A percentile compares a stretch with the other conserved stretches of the same genome.
Evolutionary conservation across 179 eudicot genomes (phyloP).

Genomic region (Silene noctiflora): DNA sequence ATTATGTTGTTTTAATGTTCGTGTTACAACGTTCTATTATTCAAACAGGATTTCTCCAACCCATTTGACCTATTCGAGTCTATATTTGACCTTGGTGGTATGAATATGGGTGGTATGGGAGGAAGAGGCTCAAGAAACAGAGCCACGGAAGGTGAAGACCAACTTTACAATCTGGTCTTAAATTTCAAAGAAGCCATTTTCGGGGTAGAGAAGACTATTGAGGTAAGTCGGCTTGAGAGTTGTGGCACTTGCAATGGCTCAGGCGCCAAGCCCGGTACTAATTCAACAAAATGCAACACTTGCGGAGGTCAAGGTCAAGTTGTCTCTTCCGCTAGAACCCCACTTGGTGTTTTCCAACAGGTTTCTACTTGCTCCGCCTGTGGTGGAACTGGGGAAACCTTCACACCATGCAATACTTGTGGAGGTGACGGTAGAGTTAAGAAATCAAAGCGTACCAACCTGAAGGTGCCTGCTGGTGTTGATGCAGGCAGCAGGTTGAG

Average conservation of each 20-base stretch:
- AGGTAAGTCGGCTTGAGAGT: slow-evolving; percentile 63
- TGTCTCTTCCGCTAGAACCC: slow-evolving; percentile 78
- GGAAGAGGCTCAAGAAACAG: slow-evolving; percentile 74
- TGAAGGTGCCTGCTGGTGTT: slow-evolving; percentile 90
- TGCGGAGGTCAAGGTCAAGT: slow-evolving; percentile 98
- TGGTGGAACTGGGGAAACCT: slow-evolving; percentile 69
- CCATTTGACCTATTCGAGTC: slow-evolving; percentile 89
- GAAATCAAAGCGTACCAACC: slow-evolving; percentile 77
- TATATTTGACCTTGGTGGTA: slow-evolving; percentile 75
- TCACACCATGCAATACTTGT: slow-evolving; percentile 76
- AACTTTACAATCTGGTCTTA: slow-evolving; percentile 64
- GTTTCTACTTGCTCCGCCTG: slow-evolving; percentile 83
- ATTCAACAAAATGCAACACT: slow-evolving; percentile 55
- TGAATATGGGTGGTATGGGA: slow-evolving; percentile 53
- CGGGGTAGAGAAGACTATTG: slow-evolving; percentile 86
- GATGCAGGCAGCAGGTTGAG: slow-evolving; percentile 78
- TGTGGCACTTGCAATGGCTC: slow-evolving; percentile 86
- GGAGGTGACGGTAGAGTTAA: slow-evolving; percentile 74
- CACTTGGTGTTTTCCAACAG: slow-evolving; percentile 89
- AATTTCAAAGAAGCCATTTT: slow-evolving; percentile 90
- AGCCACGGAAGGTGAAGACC: slow-evolving; percentile 85
- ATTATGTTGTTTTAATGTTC: background rate
- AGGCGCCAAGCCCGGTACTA: slow-evolving; percentile 88
- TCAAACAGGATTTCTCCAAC: slow-evolving; percentile 78
- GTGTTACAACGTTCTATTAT: slow-evolving; percentile 8